Percentiles rank a stretch among this genome's conserved stretches.
These are phyloP conservation scores for Cladophialophora chaetospira DNA, from an alignment of 2,329 filamentous ascomycete species.

Conservation along the genomic window DNA sequence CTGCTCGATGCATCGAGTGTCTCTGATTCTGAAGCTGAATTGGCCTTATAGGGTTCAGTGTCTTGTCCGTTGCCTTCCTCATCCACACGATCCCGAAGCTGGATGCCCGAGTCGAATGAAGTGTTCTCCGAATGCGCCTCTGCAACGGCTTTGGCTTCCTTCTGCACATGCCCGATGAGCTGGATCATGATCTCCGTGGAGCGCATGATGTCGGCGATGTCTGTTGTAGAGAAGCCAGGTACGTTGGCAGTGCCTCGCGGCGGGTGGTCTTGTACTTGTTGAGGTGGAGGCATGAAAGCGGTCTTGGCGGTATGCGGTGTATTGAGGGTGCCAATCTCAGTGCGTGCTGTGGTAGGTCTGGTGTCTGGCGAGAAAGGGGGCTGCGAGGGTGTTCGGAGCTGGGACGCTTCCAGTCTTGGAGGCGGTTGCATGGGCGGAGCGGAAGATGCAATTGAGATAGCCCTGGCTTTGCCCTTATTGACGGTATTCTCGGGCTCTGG, in stretches of 20 bases:
- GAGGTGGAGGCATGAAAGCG: background rate
- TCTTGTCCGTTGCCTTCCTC: background rate
- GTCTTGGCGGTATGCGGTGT: background rate
- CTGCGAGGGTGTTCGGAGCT: background rate
- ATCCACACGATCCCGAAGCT: background rate
- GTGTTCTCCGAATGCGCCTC: background rate
- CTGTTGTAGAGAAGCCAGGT: background rate
- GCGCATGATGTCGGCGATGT: conserved; percentile 15
- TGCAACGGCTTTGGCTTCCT: conserved; percentile 8
- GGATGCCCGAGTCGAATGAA: background rate
- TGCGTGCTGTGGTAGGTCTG: background rate
- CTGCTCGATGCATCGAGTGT: background rate
- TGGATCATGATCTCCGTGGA: conserved; percentile 14
- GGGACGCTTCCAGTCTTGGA: background rate
- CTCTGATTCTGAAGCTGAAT: background rate
- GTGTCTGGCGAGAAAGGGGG: background rate
- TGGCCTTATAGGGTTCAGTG: background rate
- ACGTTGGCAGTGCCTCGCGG: background rate
- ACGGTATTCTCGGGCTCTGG: background rate
- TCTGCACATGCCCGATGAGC: conserved; percentile 15
- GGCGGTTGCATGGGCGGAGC: background rate
- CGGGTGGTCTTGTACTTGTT: background rate
- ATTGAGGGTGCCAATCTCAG: background rate
- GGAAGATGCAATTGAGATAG: background rate
- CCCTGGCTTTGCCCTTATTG: conserved; percentile 20